Percentiles rank a stretch among this genome's conserved stretches.
Evolutionary conservation across 78 protist genomes (phyloP).

Genomic region (Pigoraptor vietnamica): DNA sequence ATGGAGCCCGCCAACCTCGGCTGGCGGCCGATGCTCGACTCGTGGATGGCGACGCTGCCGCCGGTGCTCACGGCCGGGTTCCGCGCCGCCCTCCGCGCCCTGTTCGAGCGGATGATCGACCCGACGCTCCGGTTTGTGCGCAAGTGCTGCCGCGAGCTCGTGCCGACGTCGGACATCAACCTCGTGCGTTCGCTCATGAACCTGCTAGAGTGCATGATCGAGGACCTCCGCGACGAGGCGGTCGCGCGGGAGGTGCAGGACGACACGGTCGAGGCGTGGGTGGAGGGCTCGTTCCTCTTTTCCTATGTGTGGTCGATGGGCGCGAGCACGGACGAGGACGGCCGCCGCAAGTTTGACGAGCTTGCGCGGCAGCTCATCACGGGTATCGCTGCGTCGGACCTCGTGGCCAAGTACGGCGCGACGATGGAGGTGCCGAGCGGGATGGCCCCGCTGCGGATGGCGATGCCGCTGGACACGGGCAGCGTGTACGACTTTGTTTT

Average conservation of each 20-base stretch:
- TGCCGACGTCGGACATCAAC: slow-evolving; percentile 11
- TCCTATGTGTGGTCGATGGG: slow-evolving; percentile 62
- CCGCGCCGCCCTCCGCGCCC: not conserved
- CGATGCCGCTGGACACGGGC: not conserved
- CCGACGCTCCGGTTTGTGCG: slow-evolving; percentile 19
- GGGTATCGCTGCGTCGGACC: not conserved
- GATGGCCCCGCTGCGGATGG: not conserved
- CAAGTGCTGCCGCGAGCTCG: not conserved
- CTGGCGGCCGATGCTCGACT: slow-evolving; percentile 45
- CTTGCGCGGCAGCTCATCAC: slow-evolving; percentile 11
- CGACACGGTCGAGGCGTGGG: not conserved
- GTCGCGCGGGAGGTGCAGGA: not conserved
- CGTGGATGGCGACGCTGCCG: slow-evolving; percentile 48
- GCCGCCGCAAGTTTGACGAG: slow-evolving; percentile 28
- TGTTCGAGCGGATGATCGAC: slow-evolving; percentile 23
- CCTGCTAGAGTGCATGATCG: slow-evolving; percentile 23
- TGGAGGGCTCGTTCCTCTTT: slow-evolving; percentile 26
- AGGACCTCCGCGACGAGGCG: not conserved
- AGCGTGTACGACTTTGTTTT: slow-evolving; percentile 37
- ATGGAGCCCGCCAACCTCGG: slow-evolving; percentile 54
- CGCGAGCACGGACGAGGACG: slow-evolving; percentile 6
- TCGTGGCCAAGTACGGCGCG: not conserved
- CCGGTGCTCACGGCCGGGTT: not conserved
- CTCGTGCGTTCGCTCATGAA: slow-evolving; percentile 18
- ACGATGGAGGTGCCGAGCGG: not conserved